Evolutionary conservation across 371 early-diverging fungal genomes (phyloP), one percentile per base, ranked within the genome.

Genomic region (Cokeromyces recurvatus): DNA sequence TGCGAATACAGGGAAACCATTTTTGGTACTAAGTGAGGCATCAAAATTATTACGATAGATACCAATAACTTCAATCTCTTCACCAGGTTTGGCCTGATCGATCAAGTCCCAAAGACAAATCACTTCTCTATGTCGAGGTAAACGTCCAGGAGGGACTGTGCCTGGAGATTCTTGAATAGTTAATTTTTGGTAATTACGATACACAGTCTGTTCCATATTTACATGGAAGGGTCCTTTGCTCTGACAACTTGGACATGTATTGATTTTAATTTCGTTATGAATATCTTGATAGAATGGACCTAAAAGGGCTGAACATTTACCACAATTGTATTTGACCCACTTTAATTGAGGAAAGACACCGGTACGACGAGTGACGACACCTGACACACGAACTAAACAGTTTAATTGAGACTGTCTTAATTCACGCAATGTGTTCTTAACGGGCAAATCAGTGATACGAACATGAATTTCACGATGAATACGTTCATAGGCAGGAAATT

Each of bases 131-230:
- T 90, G 89, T 27, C 99, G 85, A 32, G 99, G 99, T 31, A 99
- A 77, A 51, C 97, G 89, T 51, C 99, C 99, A 0, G 98, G 88
- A 3, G 97, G 98, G 8, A 99, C 96, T 0, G 94, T 89, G 2
- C 98, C 98, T 15, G 99, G 99, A 3, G 91, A 87, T 71, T 99
- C 99, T 62, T 99, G 99, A 32, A 99, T 74, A 0, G 98, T 97
- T 55, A 99, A 66, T 41, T 94, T 92, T 78, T 99, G 99, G 61
- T 92, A 97, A 77, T 99, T 96, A 57, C 98, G 86, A 67, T 99
- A 99, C 3, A 97, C 82, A 0, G 99, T 98, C 79, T 87, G 92
- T 55, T 94, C 90, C 35, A 88, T 79, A 61, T 94, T 94, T 35
- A 99, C 72, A 37, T 66, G 68, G 62, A 99, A 97, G 2, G 98